Conservation (phyloP, 352 stramenopile species). For the Peronosclerospora sorghi region DNA sequence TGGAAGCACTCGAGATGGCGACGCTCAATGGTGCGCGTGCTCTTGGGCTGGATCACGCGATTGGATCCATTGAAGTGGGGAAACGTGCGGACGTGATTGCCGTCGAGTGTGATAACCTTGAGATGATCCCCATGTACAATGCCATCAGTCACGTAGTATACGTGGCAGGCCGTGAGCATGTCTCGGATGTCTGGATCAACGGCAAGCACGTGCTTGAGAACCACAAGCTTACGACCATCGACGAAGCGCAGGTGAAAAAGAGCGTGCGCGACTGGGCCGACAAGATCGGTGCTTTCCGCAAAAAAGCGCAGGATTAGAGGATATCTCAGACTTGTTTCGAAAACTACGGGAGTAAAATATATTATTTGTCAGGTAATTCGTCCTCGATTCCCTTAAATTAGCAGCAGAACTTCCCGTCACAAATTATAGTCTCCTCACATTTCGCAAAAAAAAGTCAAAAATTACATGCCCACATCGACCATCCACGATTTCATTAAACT, state of each 20-base stretch:
- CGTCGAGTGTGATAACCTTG: conserved; percentile 65
- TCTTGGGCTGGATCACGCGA: conserved; percentile 62
- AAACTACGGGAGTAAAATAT: too few species aligned
- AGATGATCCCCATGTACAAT: conserved; percentile 85
- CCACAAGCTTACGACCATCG: conserved; percentile 66
- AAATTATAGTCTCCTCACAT: background rate
- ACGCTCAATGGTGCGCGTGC: conserved; percentile 85
- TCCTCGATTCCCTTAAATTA: too few species aligned
- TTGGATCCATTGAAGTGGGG: conserved; percentile 78
- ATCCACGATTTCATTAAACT: background rate
- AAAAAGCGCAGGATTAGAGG: background rate
- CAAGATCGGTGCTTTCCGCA: conserved; percentile 46
- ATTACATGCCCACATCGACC: background rate
- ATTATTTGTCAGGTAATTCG: too few species aligned
- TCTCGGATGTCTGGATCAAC: conserved; percentile 86
- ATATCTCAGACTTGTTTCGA: too few species aligned
- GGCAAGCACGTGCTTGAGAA: conserved; percentile 66
- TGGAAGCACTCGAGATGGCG: conserved; percentile 70
- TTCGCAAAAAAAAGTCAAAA: background rate
- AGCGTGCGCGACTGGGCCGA: conserved; percentile 46
- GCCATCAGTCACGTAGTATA: conserved; percentile 84
- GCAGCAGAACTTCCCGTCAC: too few species aligned
- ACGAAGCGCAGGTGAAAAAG: conserved; percentile 49
- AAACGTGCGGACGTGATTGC: conserved; percentile 81
- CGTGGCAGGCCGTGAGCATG: conserved; percentile 66